Conservation (phyloP, 768 basidiomycete genomes). For the Russula abietina region DNA sequence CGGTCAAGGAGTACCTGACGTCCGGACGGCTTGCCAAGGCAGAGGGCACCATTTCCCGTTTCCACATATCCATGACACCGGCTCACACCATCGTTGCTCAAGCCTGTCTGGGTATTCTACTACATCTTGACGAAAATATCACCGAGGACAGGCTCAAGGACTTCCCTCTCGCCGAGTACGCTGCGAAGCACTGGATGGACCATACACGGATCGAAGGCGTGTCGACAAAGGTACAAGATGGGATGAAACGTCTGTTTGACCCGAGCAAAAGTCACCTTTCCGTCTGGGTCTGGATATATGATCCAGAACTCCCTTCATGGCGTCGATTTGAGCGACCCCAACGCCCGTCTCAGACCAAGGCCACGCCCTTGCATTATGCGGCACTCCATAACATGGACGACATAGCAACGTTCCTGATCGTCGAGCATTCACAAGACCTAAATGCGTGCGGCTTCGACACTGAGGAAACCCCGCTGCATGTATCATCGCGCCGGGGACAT, state of each 20-base stretch:
- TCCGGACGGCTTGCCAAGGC: not conserved
- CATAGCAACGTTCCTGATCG: not conserved
- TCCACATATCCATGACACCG: not conserved
- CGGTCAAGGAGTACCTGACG: constrained; percentile 13
- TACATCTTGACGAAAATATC: not conserved
- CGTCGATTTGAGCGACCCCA: not conserved
- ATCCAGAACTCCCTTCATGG: not conserved
- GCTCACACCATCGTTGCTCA: not conserved
- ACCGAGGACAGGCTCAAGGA: not conserved
- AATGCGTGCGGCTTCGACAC: not conserved
- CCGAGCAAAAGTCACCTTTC: not conserved
- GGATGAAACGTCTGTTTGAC: not conserved
- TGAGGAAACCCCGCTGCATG: not conserved
- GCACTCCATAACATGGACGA: not conserved
- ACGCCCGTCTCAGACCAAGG: not conserved
- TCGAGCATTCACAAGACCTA: not conserved
- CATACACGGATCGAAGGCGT: not conserved
- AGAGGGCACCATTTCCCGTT: not conserved
- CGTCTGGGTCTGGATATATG: constrained; percentile 2
- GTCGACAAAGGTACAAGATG: not conserved
- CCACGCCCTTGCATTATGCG: not conserved
- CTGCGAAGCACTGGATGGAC: not conserved
- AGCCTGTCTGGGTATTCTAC: not conserved
- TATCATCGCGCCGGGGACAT: not conserved
- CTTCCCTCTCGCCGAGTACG: not conserved